Percentiles rank a stretch among this genome's conserved stretches.
Conservation (phyloP, 1,284 basidiomycete species). For the Mycena citricolor region DNA sequence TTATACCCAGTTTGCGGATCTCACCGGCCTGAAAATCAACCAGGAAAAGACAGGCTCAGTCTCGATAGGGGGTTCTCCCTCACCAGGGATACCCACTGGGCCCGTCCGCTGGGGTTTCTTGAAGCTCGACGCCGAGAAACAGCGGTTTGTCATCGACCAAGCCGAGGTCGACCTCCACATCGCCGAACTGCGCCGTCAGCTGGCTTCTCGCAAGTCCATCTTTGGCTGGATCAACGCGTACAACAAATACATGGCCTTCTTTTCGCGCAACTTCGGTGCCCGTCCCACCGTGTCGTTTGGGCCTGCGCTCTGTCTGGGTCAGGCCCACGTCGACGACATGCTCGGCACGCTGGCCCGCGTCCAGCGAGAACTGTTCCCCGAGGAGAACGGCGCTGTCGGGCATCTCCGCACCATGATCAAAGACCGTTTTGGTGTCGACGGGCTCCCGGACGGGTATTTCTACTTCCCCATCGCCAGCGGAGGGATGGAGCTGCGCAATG, state of each 20-base stretch:
- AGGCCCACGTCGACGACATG: slow-evolving; percentile 34
- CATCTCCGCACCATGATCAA: slow-evolving; percentile 36
- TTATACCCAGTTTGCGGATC: slow-evolving; percentile 31
- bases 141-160: slow-evolving; percentile 40
- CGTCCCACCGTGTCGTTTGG: slow-evolving; percentile 17
- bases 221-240: slow-evolving; percentile 44
- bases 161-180: slow-evolving; percentile 38
- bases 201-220: slow-evolving; percentile 38
- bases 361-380: slow-evolving; percentile 38
- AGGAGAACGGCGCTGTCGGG: slow-evolving; percentile 32
- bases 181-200: slow-evolving; percentile 39
- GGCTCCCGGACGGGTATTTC: slow-evolving; percentile 45
- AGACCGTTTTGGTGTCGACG: slow-evolving; percentile 34
- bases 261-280: slow-evolving; percentile 41
- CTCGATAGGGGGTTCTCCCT: slow-evolving; percentile 28
- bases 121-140: slow-evolving; percentile 32
- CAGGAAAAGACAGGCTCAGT: slow-evolving; percentile 40
- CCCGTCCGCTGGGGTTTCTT: slow-evolving; percentile 45
- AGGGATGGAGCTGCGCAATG: slow-evolving; percentile 40
- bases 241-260: slow-evolving; percentile 46
- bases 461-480: slow-evolving; percentile 42
- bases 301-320: slow-evolving; percentile 38
- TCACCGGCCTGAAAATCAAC: slow-evolving; percentile 40
- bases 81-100: slow-evolving; percentile 33
- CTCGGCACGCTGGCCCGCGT: slow-evolving; percentile 37